Evolutionary conservation across 2,329 filamentous ascomycete species (phyloP).

Genomic region (Thielaviopsis ethacetica): DNA sequence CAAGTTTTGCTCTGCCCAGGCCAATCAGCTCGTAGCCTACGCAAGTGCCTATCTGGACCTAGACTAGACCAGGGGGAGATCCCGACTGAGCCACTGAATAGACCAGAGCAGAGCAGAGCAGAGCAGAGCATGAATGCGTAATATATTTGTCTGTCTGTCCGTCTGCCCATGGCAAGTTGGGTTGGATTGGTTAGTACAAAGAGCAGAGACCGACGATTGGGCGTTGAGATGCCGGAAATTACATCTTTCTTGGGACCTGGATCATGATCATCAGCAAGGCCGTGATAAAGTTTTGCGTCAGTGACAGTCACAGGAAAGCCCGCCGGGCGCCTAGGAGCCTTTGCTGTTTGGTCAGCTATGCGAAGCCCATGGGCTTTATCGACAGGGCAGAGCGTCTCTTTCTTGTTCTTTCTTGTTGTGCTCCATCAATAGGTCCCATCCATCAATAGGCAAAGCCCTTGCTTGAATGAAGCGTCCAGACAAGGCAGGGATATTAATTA

Average conservation of each 20-base stretch:
- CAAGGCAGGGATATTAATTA: neutral
- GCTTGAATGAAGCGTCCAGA: too few relatives aligned
- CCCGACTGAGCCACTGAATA: neutral
- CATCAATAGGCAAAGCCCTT: neutral
- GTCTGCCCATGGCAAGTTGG: too few relatives aligned
- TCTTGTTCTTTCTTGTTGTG: neutral
- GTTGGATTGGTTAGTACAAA: too few relatives aligned
- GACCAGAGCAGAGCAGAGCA: neutral
- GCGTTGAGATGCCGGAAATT: neutral
- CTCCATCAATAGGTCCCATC: neutral
- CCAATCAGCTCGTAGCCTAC: slow-evolving; percentile 12
- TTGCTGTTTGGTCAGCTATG: neutral
- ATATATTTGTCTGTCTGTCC: too few relatives aligned
- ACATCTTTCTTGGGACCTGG: neutral
- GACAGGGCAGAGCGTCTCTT: neutral
- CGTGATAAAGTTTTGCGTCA: neutral
- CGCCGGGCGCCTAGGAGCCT: neutral
- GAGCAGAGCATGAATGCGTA: neutral
- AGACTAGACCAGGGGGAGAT: neutral
- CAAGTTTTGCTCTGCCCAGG: slow-evolving; percentile 13
- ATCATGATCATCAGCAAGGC: neutral
- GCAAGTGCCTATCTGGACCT: neutral
- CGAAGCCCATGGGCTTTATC: neutral
- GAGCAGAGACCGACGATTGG: neutral
- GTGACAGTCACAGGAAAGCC: too few relatives aligned